phyloP scores from a whole-genome alignment of 805 yeast species.

The Ogataea sp. region DNA sequence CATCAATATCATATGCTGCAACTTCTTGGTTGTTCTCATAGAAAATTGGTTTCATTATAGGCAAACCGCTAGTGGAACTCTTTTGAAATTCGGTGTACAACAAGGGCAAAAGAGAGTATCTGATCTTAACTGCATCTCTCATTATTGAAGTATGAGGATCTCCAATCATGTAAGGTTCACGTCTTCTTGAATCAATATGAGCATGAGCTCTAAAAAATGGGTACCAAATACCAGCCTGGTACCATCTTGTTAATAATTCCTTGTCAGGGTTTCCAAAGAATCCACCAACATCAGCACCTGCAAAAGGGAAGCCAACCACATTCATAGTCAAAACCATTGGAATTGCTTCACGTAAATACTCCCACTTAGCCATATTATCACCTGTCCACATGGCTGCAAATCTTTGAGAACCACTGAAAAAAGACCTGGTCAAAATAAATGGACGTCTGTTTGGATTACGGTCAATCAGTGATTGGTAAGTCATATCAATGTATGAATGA shows the following conservation, averaged over 20 bases:
- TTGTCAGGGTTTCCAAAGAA: conserved; percentile 84
- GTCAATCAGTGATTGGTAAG: conserved; percentile 53
- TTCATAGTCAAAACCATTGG: conserved; percentile 86
- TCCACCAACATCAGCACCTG: conserved; percentile 97
- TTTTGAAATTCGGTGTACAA: conserved; percentile 73
- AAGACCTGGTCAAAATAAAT: conserved; percentile 79
- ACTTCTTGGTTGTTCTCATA: conserved; percentile 44
- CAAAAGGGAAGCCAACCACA: conserved; percentile 80
- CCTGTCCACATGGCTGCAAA: conserved; percentile 97
- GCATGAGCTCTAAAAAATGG: conserved; percentile 98
- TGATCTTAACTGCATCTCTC: conserved; percentile 59
- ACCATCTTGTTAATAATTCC: conserved; percentile 87
- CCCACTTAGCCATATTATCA: conserved; percentile 93
- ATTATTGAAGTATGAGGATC: conserved; percentile 64
- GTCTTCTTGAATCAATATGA: conserved; percentile 83
- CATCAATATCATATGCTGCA: conserved; percentile 55
- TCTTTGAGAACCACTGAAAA: conserved; percentile 85
- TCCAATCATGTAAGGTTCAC: conserved; percentile 87
- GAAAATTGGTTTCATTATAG: conserved; percentile 64
- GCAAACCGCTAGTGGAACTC: conserved; percentile 52
- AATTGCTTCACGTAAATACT: conserved; percentile 64
- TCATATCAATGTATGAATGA: conserved; percentile 69
- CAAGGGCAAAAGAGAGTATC: conserved; percentile 73
- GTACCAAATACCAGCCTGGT: conserved; percentile 91
- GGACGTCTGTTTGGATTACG: conserved; percentile 61